A percentile compares a stretch with the other conserved stretches of the same genome.
These are phyloP conservation scores for Amanita pallidorosea DNA, from an alignment of 768 basidiomycete genomes.

Conservation along the genomic window DNA sequence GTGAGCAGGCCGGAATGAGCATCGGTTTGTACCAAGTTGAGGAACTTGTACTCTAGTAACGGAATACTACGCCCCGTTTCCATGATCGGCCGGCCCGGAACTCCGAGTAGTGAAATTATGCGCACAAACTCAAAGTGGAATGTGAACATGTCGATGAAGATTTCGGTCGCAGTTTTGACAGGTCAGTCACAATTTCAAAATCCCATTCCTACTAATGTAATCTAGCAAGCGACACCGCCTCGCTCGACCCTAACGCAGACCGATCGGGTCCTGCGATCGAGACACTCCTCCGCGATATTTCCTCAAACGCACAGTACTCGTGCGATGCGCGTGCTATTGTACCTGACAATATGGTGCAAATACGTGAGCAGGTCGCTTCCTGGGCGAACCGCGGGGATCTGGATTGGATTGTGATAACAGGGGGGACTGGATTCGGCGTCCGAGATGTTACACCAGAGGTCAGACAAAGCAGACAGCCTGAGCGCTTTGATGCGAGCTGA, in stretches of 20 bases:
- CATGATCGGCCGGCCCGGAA: neutral
- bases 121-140: neutral
- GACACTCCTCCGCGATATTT: slow-evolving; percentile 26
- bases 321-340: slow-evolving; percentile 37
- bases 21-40: slow-evolving; percentile 67
- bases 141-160: neutral
- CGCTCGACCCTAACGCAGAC: slow-evolving; percentile 36
- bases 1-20: slow-evolving; percentile 38
- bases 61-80: too few species aligned
- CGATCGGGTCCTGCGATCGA: slow-evolving; percentile 57
- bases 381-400: slow-evolving; percentile 36
- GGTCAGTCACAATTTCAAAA: slow-evolving; percentile 5
- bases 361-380: slow-evolving; percentile 34
- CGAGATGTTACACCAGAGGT: slow-evolving; percentile 84
- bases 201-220: neutral
- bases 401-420: slow-evolving; percentile 75
- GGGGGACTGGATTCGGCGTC: slow-evolving; percentile 80
- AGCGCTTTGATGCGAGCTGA: neutral
- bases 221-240: slow-evolving; percentile 66
- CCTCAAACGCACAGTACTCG: slow-evolving; percentile 15
- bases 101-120: neutral
- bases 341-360: slow-evolving; percentile 50
- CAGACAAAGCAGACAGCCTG: neutral
- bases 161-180: slow-evolving; percentile 13
- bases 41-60: slow-evolving; percentile 42